Base-by-base conservation (phyloP, 495 filamentous ascomycete genomes). In the Xylaria palmicola region DNA sequence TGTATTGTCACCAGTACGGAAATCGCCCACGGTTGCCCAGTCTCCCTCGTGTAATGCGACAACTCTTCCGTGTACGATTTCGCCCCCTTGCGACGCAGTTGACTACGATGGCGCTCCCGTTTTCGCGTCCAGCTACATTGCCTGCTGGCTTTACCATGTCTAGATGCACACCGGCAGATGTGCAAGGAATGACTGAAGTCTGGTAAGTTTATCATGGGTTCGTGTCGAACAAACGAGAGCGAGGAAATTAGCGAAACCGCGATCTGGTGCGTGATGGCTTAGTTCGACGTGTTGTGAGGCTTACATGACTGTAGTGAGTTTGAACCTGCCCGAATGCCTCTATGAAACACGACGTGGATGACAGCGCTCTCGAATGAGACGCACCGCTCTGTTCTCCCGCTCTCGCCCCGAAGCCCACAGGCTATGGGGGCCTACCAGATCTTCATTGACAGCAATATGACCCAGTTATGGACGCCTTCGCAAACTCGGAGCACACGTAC, bases 381-480 rank as follows among this genome's bases (percentile, higher is more conserved):
- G 20, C 3, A 5, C 6, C 7, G 3, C 0, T 36, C 15, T 47
- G 22, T n/a, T n/a, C 10, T 47, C 27, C 43, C 7, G 5, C 26
- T 17, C 29, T 10, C 5, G 20, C n/a, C 2, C n/a, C 29, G 19
- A 34, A 51, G 12, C 4, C 2, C 19, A 24, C 8, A n/a, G 13
- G 17, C 49, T 8, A 54, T 29, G 29, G 20, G 20, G 2, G n/a
- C 40, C 6, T 9, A 43, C 13, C 20, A 32, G 12, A 53, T 12
- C 15, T 37, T n/a, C 20, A 20, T 24, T 56, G 26, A 56, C 54
- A 36, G 19, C 15, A 9, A 15, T 15, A 22, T 4, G 7, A 27
- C 36, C 40, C 24, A 71, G 68, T 61, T 47, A 68, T 68, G 49
- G 48, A 56, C 15, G 68, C 68, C 27, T 71, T 71, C 66, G 29